Base-by-base conservation (phyloP, 306 rosid genomes). In the Sindora glabra region DNA sequence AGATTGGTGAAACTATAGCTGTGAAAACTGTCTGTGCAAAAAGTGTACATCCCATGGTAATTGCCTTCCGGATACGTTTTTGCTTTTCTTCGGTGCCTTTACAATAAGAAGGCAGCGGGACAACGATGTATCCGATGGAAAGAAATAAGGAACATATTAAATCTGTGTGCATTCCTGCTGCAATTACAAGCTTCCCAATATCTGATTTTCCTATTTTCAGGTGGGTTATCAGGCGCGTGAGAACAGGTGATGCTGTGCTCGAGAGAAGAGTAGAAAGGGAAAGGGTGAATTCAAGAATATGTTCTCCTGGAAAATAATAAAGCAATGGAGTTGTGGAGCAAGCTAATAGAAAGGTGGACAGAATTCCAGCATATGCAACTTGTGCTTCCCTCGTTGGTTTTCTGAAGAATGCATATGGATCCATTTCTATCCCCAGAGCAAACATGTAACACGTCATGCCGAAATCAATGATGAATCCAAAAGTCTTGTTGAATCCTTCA, bases 381-480 rank as follows among this genome's bases (percentile, higher is more conserved):
- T 74, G 85, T 10, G 85, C 94, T 30, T 82, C 99, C 12, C 62
- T 80, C 4, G 72, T 73, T 26, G 99, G 90, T 50, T 29, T 38
- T 33, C 52, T 80, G 22, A 89, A 66, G 22, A 92, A 69, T 4
- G 53, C 64, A 19, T 61, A 74, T 2, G 96, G 99, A 63, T 92
- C 90, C 96, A 86, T 89, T 82, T 92, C 99, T 74, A 92, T 72
- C 8, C 99, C 99, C 56, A 92, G 60, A 39, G 81, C 94, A 55
- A 92, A 82, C 99, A 92, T 92, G 77, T 92, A 89, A 65, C 89
- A 80, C 44, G 75, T 76, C 96, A 92, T 92, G 3, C 90, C 99
- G 36, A 84, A 80, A 70, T 89, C 99, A 13, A 89, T 80, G 25
- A 92, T 79, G 53, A 74, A 74, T 13, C 79, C 68, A 59, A 92